These are phyloP conservation scores for Populus alba DNA, from an alignment of 345 rosid genomes.

Conservation along the genomic window DNA sequence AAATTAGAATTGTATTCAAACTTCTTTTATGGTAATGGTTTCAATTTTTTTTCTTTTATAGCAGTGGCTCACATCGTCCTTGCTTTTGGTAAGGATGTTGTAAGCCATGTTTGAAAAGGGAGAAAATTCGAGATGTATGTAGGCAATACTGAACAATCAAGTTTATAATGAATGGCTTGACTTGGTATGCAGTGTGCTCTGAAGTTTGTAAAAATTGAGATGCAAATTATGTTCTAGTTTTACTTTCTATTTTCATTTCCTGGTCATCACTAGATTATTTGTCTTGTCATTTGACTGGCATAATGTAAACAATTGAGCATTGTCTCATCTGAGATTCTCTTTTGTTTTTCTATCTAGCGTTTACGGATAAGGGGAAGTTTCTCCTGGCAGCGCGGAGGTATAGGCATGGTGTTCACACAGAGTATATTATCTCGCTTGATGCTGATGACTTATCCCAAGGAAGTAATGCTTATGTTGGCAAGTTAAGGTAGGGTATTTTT, in stretches of 20 bases:
- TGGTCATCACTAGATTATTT: neutral
- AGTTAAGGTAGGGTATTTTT: slow-evolving; percentile 58
- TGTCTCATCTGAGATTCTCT: neutral
- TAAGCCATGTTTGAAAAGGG: neutral
- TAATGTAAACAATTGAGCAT: neutral
- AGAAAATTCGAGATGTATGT: neutral
- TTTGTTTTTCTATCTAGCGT: slow-evolving; percentile 44
- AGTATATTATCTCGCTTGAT: slow-evolving; percentile 84
- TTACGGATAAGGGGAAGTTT: slow-evolving; percentile 78
- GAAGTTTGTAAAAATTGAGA: neutral
- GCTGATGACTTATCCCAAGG: slow-evolving; percentile 90
- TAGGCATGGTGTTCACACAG: slow-evolving; percentile 72
- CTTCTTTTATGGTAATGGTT: neutral
- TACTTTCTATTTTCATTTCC: neutral
- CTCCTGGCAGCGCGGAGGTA: slow-evolving; percentile 88
- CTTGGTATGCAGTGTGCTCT: neutral
- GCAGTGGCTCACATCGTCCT: neutral
- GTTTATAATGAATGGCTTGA: neutral
- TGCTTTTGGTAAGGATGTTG: neutral
- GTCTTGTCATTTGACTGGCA: neutral
- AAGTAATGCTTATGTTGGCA: slow-evolving; percentile 91
- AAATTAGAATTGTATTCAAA: neutral
- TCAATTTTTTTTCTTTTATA: neutral
- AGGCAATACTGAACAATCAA: neutral
- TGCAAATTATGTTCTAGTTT: neutral